These are phyloP conservation scores for Thielaviopsis populi DNA, from an alignment of 2,329 filamentous ascomycete species.

Conservation along the genomic window DNA sequence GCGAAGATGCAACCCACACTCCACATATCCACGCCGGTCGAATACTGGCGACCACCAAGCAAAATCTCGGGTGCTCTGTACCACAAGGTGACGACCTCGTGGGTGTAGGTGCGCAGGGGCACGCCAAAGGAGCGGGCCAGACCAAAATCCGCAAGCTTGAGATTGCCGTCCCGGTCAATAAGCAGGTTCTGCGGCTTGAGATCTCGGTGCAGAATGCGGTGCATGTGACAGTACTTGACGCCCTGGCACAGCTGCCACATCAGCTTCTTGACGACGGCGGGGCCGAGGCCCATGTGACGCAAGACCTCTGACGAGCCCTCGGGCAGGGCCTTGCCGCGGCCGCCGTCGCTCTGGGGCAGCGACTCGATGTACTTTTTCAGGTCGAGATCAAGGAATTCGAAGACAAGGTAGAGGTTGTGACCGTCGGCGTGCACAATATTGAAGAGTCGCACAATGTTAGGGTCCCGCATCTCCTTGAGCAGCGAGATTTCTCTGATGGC, in stretches of 20 bases:
- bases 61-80: slow-evolving; percentile 85
- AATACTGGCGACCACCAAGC: slow-evolving; percentile 80
- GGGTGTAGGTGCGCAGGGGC: slow-evolving; percentile 78
- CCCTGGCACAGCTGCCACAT: slow-evolving; percentile 79
- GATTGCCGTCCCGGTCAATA: slow-evolving; percentile 72
- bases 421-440: slow-evolving; percentile 93
- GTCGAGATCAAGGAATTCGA: slow-evolving; percentile 81
- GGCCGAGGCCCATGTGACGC: slow-evolving; percentile 55
- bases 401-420: slow-evolving; percentile 86
- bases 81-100: slow-evolving; percentile 91
- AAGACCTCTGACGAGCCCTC: slow-evolving; percentile 54
- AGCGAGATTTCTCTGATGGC: slow-evolving; percentile 90
- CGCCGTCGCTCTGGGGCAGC: slow-evolving; percentile 68
- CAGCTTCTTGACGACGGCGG: slow-evolving; percentile 80
- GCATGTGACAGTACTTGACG: slow-evolving; percentile 75
- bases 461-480: slow-evolving; percentile 86
- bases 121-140: slow-evolving; percentile 83
- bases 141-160: slow-evolving; percentile 84
- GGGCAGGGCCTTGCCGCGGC: slow-evolving; percentile 70
- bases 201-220: slow-evolving; percentile 75
- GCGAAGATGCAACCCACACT: slow-evolving; percentile 88
- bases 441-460: slow-evolving; percentile 72
- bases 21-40: slow-evolving; percentile 93
- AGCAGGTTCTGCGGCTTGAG: slow-evolving; percentile 83
- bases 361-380: slow-evolving; percentile 96